phyloP scores from a whole-genome alignment of 2,329 filamentous ascomycete genomes.

The Fusarium sp. region DNA sequence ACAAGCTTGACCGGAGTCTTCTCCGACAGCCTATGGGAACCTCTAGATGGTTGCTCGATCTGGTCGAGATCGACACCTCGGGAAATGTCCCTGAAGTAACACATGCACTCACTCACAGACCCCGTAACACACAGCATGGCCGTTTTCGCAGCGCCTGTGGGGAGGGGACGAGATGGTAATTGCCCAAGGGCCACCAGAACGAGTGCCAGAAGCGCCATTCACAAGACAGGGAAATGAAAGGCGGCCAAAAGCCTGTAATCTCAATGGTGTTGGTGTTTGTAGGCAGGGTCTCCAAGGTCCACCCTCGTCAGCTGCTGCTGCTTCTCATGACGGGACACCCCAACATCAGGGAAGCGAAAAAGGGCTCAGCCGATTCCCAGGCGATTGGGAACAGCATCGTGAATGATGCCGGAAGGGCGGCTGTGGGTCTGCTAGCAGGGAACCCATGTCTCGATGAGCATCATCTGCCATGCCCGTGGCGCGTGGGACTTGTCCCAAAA shows the following conservation, averaged over 20 bases:
- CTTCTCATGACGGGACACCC: conserved; percentile 15
- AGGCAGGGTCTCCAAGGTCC: conserved; percentile 1
- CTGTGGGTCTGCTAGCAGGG: conserved; percentile 32
- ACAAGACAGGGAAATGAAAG: not conserved
- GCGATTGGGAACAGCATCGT: conserved; percentile 41
- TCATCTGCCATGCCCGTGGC: conserved; percentile 32
- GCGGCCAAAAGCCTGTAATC: conserved; percentile 4
- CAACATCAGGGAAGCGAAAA: conserved; percentile 11
- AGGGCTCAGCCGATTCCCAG: conserved; percentile 38
- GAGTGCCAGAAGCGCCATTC: conserved; percentile 5
- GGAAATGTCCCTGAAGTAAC: conserved; percentile 6
- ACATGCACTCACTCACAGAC: conserved; percentile 13
- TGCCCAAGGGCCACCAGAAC: not conserved
- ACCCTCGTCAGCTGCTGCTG: conserved; percentile 6
- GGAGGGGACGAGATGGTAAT: not conserved
- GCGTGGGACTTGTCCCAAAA: conserved; percentile 26
- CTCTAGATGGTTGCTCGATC: not conserved
- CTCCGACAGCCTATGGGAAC: conserved; percentile 1
- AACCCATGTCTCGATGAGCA: conserved; percentile 37
- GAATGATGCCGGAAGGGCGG: conserved; percentile 30
- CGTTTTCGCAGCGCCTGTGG: conserved; percentile 17
- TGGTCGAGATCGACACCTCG: conserved; percentile 14
- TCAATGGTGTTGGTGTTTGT: conserved; percentile 12
- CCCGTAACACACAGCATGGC: conserved; percentile 17
- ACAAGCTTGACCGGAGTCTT: not conserved